Conservation (phyloP, 768 basidiomycete genomes). For the Trametes sanguinea region DNA sequence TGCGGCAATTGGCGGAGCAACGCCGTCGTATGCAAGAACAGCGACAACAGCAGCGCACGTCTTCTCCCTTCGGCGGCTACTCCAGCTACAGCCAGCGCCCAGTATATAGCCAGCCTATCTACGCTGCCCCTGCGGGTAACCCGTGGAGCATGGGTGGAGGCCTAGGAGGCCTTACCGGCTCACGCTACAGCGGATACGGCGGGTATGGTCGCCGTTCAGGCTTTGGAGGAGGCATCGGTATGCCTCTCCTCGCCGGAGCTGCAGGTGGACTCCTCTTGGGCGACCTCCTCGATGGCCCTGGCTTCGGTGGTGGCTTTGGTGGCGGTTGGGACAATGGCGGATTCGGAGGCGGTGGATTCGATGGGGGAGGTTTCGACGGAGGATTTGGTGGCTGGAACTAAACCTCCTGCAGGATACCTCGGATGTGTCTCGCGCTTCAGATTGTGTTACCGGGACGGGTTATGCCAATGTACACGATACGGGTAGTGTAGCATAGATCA, state of each 20-base stretch:
- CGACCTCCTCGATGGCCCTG: constrained; percentile 30
- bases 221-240: constrained; percentile 34
- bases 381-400: neutral
- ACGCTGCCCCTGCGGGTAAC: constrained; percentile 28
- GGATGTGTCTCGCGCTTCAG: neutral
- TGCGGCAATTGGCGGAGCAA: constrained; percentile 23
- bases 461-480: neutral
- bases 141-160: constrained; percentile 12
- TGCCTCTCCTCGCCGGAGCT: constrained; percentile 38
- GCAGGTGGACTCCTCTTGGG: constrained; percentile 40
- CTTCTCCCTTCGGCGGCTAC: constrained; percentile 8
- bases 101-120: constrained; percentile 20
- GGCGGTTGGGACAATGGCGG: constrained; percentile 21
- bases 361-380: constrained; percentile 7
- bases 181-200: neutral
- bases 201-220: neutral
- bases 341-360: constrained; percentile 25
- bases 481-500: neutral
- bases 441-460: neutral
- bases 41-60: constrained; percentile 24
- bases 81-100: constrained; percentile 1
- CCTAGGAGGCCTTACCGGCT: neutral
- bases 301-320: constrained; percentile 22
- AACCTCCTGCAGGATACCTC: no score
- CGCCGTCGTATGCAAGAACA: constrained; percentile 21